A percentile compares a stretch with the other conserved stretches of the same genome.
phyloP scores from a whole-genome alignment of 345 rosid genomes.

The Dovyalis caffra region DNA sequence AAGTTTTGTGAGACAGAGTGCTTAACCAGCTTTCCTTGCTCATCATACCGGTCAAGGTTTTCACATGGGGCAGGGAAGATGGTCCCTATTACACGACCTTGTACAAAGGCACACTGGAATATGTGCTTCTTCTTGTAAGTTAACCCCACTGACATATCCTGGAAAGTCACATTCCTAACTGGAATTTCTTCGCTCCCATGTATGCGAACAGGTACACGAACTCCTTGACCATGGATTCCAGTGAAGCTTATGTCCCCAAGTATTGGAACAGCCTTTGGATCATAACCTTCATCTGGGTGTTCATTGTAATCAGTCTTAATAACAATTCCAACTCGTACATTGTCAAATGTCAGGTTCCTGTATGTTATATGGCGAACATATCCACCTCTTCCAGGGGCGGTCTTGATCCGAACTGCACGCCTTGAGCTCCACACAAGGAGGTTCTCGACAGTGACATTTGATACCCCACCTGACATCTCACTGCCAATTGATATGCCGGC shows the following conservation, averaged over 20 bases:
- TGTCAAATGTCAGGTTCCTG: slow-evolving; percentile 76
- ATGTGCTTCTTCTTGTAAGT: slow-evolving; percentile 92
- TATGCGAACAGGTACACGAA: slow-evolving; percentile 91
- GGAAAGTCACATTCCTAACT: slow-evolving; percentile 70
- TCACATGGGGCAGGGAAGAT: slow-evolving; percentile 89
- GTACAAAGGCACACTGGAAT: slow-evolving; percentile 85
- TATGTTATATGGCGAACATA: slow-evolving; percentile 67
- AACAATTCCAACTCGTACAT: slow-evolving; percentile 83
- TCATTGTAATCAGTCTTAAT: slow-evolving; percentile 95
- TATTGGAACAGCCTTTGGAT: slow-evolving; percentile 70
- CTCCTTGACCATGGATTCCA: slow-evolving; percentile 85
- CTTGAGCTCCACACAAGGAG: slow-evolving; percentile 84
- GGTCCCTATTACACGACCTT: slow-evolving; percentile 83
- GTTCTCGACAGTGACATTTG: slow-evolving; percentile 77
- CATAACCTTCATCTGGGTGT: slow-evolving; percentile 78
- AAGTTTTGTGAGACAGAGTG: slow-evolving; percentile 60
- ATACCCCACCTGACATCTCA: slow-evolving; percentile 99
- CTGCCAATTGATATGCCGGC: slow-evolving; percentile 98
- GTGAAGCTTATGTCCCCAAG: slow-evolving; percentile 67
- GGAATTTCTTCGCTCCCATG: slow-evolving; percentile 92
- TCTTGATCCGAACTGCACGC: slow-evolving; percentile 92
- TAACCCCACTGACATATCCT: slow-evolving; percentile 84
- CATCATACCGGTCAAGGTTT: slow-evolving; percentile 84
- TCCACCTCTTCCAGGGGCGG: slow-evolving; percentile 94
- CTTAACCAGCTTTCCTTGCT: slow-evolving; percentile 61